A percentile compares a stretch with the other conserved stretches of the same genome.
These are phyloP conservation scores for Euphorbia tirucalli DNA, from an alignment of 345 rosid genomes.

Conservation along the genomic window DNA sequence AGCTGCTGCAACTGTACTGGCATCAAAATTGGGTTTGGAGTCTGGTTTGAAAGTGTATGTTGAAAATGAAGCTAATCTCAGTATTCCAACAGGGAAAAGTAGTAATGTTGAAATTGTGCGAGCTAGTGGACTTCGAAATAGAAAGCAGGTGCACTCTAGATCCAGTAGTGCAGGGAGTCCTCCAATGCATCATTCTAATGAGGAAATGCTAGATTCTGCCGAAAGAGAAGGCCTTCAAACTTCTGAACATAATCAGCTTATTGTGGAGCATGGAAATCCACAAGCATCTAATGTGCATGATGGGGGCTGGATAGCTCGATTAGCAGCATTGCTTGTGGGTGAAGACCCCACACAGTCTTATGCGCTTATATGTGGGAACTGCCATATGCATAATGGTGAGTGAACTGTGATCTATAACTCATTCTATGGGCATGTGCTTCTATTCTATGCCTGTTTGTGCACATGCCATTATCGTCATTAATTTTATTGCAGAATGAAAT, in stretches of 20 bases:
- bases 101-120: constrained; percentile 58
- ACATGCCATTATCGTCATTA: not conserved
- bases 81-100: constrained; percentile 58
- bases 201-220: constrained; percentile 41
- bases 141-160: constrained; percentile 53
- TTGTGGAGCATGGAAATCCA: constrained; percentile 62
- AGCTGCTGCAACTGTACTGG: constrained; percentile 94
- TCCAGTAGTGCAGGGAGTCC: constrained; percentile 50
- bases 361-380: constrained; percentile 92
- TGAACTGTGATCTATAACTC: not conserved
- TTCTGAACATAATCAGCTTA: constrained; percentile 51
- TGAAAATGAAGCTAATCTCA: constrained; percentile 56
- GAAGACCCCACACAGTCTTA: constrained; percentile 92
- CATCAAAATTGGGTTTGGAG: constrained; percentile 92
- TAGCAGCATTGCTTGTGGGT: constrained; percentile 93
- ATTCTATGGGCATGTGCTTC: not conserved
- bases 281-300: constrained; percentile 50
- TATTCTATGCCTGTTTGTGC: no score
- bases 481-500: not conserved
- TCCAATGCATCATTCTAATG: constrained; percentile 37
- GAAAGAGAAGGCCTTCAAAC: constrained; percentile 33
- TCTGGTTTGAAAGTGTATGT: constrained; percentile 77
- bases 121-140: constrained; percentile 66
- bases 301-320: constrained; percentile 85
- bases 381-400: constrained; percentile 95